These are phyloP conservation scores for Xenosphaeropsis pyriputrescens DNA, from an alignment of 2,329 filamentous ascomycete species.

Conservation along the genomic window DNA sequence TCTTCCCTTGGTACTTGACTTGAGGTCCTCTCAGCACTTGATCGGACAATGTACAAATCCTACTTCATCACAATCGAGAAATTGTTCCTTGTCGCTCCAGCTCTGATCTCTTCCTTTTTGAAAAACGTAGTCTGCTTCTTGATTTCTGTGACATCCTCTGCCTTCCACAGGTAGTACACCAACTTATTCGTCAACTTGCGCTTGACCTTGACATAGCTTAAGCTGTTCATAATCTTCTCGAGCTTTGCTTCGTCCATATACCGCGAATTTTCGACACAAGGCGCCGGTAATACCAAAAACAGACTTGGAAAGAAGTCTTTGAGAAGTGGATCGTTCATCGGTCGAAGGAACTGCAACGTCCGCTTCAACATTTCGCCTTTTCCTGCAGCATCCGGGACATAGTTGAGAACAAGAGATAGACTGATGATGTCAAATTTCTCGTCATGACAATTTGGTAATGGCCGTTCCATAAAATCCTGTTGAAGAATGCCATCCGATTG, in stretches of 20 bases:
- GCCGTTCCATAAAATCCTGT: conserved; percentile 88
- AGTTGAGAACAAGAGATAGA: conserved; percentile 86
- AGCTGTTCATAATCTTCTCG: conserved; percentile 54
- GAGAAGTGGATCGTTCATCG: conserved; percentile 10
- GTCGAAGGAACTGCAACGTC: conserved; percentile 51
- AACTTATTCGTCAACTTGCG: conserved; percentile 71
- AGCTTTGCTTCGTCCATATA: conserved; percentile 67
- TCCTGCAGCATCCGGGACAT: conserved; percentile 61
- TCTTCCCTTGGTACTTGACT: not conserved
- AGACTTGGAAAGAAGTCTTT: conserved; percentile 45
- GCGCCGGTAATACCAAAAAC: conserved; percentile 79
- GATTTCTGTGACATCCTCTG: conserved; percentile 15
- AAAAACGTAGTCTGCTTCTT: conserved; percentile 24
- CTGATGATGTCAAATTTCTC: conserved; percentile 82
- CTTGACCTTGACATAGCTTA: conserved; percentile 56
- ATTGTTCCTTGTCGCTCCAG: conserved; percentile 72
- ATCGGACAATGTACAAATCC: conserved; percentile 6
- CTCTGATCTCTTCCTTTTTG: conserved; percentile 62
- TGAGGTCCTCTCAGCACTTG: conserved; percentile 12
- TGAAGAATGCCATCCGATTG: conserved; percentile 68
- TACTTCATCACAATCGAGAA: conserved; percentile 62
- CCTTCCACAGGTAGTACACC: conserved; percentile 77
- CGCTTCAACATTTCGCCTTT: conserved; percentile 78
- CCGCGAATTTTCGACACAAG: conserved; percentile 79
- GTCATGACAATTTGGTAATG: conserved; percentile 44